Conservation (phyloP, 2,329 filamentous ascomycete species). For the Neonectria hederae region DNA sequence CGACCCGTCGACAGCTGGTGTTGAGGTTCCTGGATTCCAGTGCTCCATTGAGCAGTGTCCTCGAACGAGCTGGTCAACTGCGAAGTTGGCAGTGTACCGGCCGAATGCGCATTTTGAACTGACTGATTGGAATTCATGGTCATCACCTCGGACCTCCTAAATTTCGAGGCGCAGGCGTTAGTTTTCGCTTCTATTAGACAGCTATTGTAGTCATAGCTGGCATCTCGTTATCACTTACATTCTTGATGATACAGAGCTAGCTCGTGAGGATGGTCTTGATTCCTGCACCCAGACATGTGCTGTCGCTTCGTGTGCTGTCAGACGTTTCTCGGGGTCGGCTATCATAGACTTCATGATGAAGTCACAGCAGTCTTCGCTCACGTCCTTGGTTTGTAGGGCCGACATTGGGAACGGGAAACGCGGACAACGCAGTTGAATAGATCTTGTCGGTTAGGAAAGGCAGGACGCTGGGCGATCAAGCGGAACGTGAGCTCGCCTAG, state of each 20-base stretch:
- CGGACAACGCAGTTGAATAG: background rate
- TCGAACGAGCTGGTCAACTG: too few relatives aligned
- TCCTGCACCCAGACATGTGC: background rate
- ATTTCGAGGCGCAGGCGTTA: too few relatives aligned
- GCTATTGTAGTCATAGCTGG: background rate
- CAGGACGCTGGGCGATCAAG: background rate
- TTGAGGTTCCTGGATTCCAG: too few relatives aligned
- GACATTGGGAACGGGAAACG: background rate
- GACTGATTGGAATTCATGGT: too few relatives aligned
- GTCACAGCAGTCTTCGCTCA: background rate
- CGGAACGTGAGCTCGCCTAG: conserved; percentile 5
- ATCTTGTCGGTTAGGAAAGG: background rate
- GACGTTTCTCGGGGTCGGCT: background rate
- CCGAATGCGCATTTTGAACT: too few relatives aligned
- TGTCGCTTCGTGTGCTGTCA: background rate
- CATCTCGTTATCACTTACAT: too few relatives aligned
- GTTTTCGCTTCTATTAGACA: background rate
- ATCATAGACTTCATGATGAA: background rate
- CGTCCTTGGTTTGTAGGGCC: background rate
- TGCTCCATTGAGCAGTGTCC: too few relatives aligned
- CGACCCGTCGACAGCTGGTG: background rate
- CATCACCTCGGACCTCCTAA: too few relatives aligned
- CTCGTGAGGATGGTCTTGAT: background rate
- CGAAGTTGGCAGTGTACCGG: too few relatives aligned
- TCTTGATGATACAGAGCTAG: background rate